phyloP scores from a whole-genome alignment of 2,329 filamentous ascomycete genomes.

The Neopestalotiopsis rosae region DNA sequence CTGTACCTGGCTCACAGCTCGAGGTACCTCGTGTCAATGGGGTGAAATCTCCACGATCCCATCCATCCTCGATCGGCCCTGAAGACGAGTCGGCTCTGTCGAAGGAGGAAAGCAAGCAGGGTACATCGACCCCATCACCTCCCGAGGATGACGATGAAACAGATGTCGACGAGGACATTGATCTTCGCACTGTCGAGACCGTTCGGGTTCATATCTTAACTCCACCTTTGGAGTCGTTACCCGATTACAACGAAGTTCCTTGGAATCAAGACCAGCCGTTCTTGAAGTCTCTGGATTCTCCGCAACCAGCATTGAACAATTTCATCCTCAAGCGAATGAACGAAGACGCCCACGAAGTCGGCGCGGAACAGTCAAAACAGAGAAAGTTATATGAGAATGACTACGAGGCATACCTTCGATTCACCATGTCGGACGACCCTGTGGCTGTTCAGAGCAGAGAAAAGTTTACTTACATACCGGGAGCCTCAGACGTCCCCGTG shows the following conservation, averaged over 20 bases:
- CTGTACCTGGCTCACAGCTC: conserved; percentile 25
- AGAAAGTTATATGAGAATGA: conserved; percentile 50
- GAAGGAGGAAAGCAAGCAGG: conserved; percentile 33
- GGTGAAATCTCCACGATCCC: conserved; percentile 22
- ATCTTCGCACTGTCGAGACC: conserved; percentile 53
- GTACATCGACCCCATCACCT: conserved; percentile 53
- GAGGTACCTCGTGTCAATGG: conserved; percentile 21
- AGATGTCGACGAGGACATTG: conserved; percentile 56
- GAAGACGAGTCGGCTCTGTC: conserved; percentile 34
- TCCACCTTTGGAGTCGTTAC: conserved; percentile 60
- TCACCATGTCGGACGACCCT: conserved; percentile 61
- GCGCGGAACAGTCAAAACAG: conserved; percentile 43
- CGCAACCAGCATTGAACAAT: conserved; percentile 44
- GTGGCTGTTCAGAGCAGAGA: conserved; percentile 60
- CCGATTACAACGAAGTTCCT: conserved; percentile 48
- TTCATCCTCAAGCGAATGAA: conserved; percentile 54
- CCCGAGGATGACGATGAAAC: conserved; percentile 58
- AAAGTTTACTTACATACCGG: conserved; percentile 51
- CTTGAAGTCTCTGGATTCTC: conserved; percentile 44
- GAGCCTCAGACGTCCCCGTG: conserved; percentile 39
- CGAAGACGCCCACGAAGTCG: conserved; percentile 44
- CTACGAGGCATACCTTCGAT: conserved; percentile 59
- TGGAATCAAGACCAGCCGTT: conserved; percentile 56
- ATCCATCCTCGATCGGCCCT: conserved; percentile 26
- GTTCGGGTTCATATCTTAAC: conserved; percentile 59